Evolutionary conservation across 2,329 filamentous ascomycete genomes (phyloP).

Genomic region (Hypoxylon sp.): DNA sequence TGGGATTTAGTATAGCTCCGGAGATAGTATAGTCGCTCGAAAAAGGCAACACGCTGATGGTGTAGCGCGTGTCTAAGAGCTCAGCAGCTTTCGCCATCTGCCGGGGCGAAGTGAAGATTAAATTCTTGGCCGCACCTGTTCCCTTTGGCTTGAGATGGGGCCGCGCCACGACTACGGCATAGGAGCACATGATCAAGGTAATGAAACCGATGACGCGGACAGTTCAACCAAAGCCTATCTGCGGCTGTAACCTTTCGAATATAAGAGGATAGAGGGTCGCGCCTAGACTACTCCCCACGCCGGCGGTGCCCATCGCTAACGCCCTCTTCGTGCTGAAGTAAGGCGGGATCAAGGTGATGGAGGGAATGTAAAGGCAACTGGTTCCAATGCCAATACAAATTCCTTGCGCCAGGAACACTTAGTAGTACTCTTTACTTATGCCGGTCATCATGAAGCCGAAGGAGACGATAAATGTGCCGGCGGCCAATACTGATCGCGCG

Average conservation of each 20-base stretch:
- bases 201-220: conserved; percentile 10
- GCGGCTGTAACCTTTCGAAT: conserved; percentile 5
- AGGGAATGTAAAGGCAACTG: conserved; percentile 6
- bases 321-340: conserved; percentile 14
- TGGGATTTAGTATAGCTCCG: conserved; percentile 9
- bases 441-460: conserved; percentile 18
- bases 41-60: conserved; percentile 4
- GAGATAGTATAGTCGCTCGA: conserved; percentile 12
- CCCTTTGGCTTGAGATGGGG: conserved; percentile 3
- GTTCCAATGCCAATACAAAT: conserved; percentile 9
- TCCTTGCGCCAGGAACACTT: conserved; percentile 14
- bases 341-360: conserved; percentile 9
- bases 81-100: conserved; percentile 8
- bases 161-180: conserved; percentile 1
- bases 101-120: background rate
- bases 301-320: conserved; percentile 5
- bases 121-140: background rate
- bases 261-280: conserved; percentile 15
- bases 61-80: conserved; percentile 3
- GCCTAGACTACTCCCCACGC: conserved; percentile 3
- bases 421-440: conserved; percentile 9
- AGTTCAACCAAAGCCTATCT: conserved; percentile 17
- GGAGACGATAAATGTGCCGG: conserved; percentile 2
- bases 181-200: conserved; percentile 3
- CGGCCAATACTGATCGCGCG: conserved; percentile 2